Evolutionary conservation across 371 early-diverging fungal genomes (phyloP), one percentile per base, ranked within the genome.

Genomic region (Entomophthora muscae): DNA sequence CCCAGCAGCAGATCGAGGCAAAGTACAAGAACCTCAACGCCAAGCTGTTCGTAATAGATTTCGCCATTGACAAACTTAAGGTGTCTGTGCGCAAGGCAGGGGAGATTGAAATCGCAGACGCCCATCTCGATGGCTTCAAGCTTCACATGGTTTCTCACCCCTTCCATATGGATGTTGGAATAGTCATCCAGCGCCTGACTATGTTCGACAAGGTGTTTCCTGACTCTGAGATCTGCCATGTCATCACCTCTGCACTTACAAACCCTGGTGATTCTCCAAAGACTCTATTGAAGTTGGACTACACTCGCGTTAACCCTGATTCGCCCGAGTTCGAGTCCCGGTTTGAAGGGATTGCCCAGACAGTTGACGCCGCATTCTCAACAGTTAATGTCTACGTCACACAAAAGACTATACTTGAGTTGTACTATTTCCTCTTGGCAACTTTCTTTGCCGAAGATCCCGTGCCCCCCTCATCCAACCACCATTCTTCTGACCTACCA

Each of bases 401-500:
- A 0, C 84, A 85, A 42, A 88, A 87, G 70, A 89, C 89, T 52
- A 85, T 96, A 1, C 70, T 95, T 53, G 81, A 82, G 0, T 71
- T 92, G 5, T 88, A 94, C 69, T 88, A 90, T 68, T 94, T 89
- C 68, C 69, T 93, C 1, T 70, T 95, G 26, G 81, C 81, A 28
- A 95, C 95, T 0, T 96, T 96, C 71, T 33, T 31, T 30, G 21
- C 22, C 0, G 64, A 28, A 28, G n/a, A 31, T n/a, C 26, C 22
- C 21, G 10, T 33, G 28, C 54, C 56, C 21, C 13, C 63, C 7
- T 24, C 68, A 28, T 1, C 71, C 70, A 58, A 64, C 66, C 5
- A 59, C 27, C 3, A 70, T 30, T 26, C 62, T 27, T 12, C 69
- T 53, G 29, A 27, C 53, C 53, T 65, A 29, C 24, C 61, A 12